A percentile compares a stretch with the other conserved stretches of the same genome.
Evolutionary conservation across 305 asterid species (phyloP).

Genomic region (Coffea humblotiana): DNA sequence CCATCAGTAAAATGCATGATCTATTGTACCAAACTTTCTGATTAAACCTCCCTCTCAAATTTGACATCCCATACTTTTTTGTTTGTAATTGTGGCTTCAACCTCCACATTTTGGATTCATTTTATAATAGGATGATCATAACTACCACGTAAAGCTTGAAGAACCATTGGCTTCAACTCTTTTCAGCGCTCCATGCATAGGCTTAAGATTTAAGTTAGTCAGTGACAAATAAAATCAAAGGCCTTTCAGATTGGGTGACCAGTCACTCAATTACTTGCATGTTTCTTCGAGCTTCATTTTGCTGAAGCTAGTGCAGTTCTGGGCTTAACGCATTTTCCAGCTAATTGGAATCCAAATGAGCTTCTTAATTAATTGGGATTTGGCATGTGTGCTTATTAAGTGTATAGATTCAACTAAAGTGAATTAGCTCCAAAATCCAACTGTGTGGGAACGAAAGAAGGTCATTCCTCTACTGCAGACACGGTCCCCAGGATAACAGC

Average conservation of each 20-base stretch:
- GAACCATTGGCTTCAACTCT: background rate
- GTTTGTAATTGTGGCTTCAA: background rate
- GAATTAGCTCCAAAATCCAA: background rate
- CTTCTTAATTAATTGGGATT: background rate
- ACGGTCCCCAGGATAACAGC: background rate
- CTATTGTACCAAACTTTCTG: conserved; percentile 35
- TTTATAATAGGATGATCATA: background rate
- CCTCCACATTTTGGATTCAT: conserved; percentile 8
- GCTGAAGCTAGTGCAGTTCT: background rate
- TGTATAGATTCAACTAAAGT: background rate
- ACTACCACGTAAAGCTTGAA: conserved; percentile 1
- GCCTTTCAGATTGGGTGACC: conserved; percentile 21
- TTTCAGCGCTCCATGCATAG: conserved; percentile 11
- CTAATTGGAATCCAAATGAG: background rate
- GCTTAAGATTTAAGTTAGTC: conserved; percentile 24
- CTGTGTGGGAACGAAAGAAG: background rate
- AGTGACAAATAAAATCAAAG: background rate
- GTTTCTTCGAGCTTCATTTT: background rate
- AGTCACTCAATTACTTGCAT: conserved; percentile 8
- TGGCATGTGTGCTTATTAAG: background rate
- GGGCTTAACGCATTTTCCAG: background rate
- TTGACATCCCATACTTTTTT: background rate
- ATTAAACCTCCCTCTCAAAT: conserved; percentile 31
- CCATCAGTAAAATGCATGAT: conserved; percentile 27
- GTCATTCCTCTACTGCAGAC: background rate